Percentiles rank a stretch among this genome's conserved stretches.
Conservation (phyloP, 805 yeast genomes). For the Candida michaelii region DNA sequence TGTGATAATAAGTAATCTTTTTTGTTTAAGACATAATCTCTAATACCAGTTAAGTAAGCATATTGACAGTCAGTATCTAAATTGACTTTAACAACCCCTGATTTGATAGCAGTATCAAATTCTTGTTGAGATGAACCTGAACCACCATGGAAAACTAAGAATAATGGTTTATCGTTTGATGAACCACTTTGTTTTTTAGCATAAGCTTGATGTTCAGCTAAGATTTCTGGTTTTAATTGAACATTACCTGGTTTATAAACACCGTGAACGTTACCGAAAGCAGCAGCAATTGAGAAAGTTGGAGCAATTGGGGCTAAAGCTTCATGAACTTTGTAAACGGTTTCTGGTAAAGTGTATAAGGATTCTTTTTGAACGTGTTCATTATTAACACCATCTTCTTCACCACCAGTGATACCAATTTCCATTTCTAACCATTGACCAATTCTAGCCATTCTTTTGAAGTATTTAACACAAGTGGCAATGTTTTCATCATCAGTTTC, state of each 20-base stretch:
- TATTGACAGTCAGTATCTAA: constrained; percentile 98
- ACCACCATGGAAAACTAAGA: constrained; percentile 99
- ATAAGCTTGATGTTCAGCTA: constrained; percentile 93
- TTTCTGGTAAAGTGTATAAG: constrained; percentile 93
- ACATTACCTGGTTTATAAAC: constrained; percentile 99
- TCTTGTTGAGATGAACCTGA: constrained; percentile 94
- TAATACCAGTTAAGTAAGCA: constrained; percentile 95
- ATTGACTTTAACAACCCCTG: constrained; percentile 99
- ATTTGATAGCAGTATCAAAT: constrained; percentile 84
- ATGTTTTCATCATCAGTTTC: constrained; percentile 96
- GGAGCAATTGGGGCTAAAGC: constrained; percentile 90
- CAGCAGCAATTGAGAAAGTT: constrained; percentile 99
- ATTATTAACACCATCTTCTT: constrained; percentile 99
- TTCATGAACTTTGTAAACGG: constrained; percentile 87
- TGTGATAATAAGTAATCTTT: constrained; percentile 86
- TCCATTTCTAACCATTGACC: constrained; percentile 99
- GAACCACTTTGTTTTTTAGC: constrained; percentile 68
- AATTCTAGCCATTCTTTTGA: constrained; percentile 89
- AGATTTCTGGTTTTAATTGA: constrained; percentile 84
- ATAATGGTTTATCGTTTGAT: constrained; percentile 67
- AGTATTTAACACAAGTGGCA: constrained; percentile 89
- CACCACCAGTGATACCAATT: constrained; percentile 99
- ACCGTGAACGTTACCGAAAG: constrained; percentile 99
- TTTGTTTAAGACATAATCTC: constrained; percentile 94
- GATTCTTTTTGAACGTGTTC: constrained; percentile 84